A percentile compares a stretch with the other conserved stretches of the same genome.
These are phyloP conservation scores for Populus tremula DNA, from an alignment of 345 rosid genomes.

Conservation along the genomic window DNA sequence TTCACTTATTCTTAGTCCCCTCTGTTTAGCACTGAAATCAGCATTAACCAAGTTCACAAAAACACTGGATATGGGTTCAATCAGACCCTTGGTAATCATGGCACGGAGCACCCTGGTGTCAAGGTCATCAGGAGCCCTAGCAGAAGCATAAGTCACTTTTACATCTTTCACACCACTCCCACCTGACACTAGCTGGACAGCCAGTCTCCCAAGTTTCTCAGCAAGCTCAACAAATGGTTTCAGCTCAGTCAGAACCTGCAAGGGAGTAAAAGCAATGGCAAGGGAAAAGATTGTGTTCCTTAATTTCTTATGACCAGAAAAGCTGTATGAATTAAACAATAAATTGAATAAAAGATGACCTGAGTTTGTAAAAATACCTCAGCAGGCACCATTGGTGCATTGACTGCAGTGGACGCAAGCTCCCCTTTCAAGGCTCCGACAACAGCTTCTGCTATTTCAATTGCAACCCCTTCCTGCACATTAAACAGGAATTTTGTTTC, in stretches of 20 bases:
- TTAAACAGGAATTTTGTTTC: background rate
- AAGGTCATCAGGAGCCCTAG: slow-evolving; percentile 28
- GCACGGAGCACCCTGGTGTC: slow-evolving; percentile 33
- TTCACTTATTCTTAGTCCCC: slow-evolving; percentile 22
- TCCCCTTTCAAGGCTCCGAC: slow-evolving; percentile 33
- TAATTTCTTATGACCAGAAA: background rate
- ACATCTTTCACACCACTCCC: slow-evolving; percentile 28
- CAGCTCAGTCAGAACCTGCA: slow-evolving; percentile 22
- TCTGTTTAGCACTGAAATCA: slow-evolving; percentile 32
- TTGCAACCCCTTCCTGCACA: slow-evolving; percentile 32
- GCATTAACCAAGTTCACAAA: slow-evolving; percentile 33
- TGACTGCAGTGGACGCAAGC: slow-evolving; percentile 31
- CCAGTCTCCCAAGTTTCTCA: slow-evolving; percentile 31
- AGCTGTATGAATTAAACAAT: background rate
- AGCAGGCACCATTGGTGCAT: slow-evolving; percentile 36
- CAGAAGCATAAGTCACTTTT: slow-evolving; percentile 22
- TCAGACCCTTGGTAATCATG: slow-evolving; percentile 29
- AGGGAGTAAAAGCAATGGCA: background rate
- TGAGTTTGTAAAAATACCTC: slow-evolving; percentile 20
- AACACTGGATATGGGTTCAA: slow-evolving; percentile 28
- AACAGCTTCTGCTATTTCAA: slow-evolving; percentile 35
- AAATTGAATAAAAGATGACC: background rate
- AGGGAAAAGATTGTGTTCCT: background rate
- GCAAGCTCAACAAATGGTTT: slow-evolving; percentile 25
- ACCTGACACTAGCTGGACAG: slow-evolving; percentile 26